Evolutionary conservation across 495 filamentous ascomycete species (phyloP).

Genomic region (Stereocaulon alpinum): DNA sequence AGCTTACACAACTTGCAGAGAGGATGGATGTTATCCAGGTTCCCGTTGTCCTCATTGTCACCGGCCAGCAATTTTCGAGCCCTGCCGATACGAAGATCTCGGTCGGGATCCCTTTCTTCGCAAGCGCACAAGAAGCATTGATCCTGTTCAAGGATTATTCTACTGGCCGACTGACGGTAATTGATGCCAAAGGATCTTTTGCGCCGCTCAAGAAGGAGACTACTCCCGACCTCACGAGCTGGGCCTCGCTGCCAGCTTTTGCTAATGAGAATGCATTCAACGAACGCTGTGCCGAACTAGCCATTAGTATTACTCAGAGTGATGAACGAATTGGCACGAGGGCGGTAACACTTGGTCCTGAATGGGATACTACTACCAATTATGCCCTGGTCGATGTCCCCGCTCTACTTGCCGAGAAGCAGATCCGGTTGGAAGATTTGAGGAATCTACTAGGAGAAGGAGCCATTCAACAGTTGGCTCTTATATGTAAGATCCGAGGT

Average conservation of each 20-base stretch:
- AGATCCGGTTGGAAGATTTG: conserved; percentile 6
- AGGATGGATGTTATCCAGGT: conserved; percentile 20
- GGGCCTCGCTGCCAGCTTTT: conserved; percentile 23
- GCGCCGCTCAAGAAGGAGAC: conserved; percentile 16
- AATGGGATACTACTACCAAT: conserved; percentile 8
- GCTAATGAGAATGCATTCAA: conserved; percentile 22
- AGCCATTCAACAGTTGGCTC: conserved; percentile 11
- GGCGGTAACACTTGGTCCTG: conserved; percentile 11
- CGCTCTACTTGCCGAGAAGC: conserved; percentile 6
- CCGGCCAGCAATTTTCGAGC: neutral
- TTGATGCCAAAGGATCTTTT: conserved; percentile 32
- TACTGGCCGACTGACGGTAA: conserved; percentile 22
- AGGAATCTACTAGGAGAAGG: conserved; percentile 10
- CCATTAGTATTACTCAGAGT: conserved; percentile 13
- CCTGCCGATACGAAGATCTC: conserved; percentile 29
- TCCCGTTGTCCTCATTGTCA: conserved; percentile 24
- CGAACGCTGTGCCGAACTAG: conserved; percentile 18
- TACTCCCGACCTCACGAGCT: conserved; percentile 8
- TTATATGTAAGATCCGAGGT: conserved; percentile 14
- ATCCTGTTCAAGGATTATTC: conserved; percentile 28
- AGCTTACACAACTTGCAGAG: conserved; percentile 18
- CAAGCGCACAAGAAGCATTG: conserved; percentile 26
- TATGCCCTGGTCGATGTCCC: conserved; percentile 9
- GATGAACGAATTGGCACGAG: neutral
- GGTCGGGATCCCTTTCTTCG: conserved; percentile 31